These are phyloP conservation scores for Xylaria sp. DNA, from an alignment of 2,329 filamentous ascomycete genomes.

Conservation along the genomic window DNA sequence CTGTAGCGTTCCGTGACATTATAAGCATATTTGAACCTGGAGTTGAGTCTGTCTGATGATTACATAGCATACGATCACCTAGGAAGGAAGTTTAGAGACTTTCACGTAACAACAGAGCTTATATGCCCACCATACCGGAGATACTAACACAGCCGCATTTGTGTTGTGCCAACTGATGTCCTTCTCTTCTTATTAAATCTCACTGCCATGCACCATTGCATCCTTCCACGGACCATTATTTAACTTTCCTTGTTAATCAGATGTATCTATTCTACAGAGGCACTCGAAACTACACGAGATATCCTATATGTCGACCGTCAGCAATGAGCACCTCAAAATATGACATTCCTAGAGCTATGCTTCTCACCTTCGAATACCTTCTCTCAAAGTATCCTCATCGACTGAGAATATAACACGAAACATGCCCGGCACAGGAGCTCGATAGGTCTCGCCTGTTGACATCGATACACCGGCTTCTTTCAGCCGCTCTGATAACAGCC, in stretches of 20 bases:
- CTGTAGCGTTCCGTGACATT: too few species aligned
- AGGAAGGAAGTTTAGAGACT: background rate
- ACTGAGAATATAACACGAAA: constrained; percentile 41
- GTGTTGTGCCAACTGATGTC: background rate
- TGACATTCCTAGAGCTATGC: too few species aligned
- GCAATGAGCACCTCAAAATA: background rate
- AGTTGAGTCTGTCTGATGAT: background rate
- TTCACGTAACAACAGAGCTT: too few species aligned
- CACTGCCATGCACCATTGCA: background rate
- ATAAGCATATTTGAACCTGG: background rate
- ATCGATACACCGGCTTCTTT: constrained; percentile 36
- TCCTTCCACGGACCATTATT: background rate
- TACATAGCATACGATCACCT: background rate
- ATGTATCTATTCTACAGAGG: background rate
- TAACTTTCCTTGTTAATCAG: background rate
- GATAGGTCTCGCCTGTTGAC: constrained; percentile 36
- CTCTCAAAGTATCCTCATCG: constrained; percentile 33
- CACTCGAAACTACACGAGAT: background rate
- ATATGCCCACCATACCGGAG: too few species aligned
- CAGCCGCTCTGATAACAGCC: constrained; percentile 36
- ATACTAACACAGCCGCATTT: too few species aligned
- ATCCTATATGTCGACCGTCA: background rate
- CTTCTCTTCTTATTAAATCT: background rate
- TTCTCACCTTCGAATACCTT: constrained; percentile 40
- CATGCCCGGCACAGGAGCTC: constrained; percentile 34